Percentiles rank a stretch among this genome's conserved stretches.
These are phyloP conservation scores for Cyclotella baltica DNA, from an alignment of 108 stramenopile species.

Conservation along the genomic window DNA sequence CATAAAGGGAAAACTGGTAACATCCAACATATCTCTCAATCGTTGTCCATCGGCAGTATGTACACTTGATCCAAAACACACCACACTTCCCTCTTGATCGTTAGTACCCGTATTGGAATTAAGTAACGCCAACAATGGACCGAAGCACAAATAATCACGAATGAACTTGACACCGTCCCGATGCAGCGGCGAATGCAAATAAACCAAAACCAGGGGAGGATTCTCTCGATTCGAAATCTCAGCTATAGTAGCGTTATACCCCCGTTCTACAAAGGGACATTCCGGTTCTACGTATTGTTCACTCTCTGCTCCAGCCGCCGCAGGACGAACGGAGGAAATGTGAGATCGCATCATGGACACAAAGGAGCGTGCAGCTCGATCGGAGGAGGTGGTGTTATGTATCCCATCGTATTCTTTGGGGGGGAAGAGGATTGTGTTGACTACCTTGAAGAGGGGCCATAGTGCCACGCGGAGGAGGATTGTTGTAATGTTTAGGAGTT, in stretches of 20 bases:
- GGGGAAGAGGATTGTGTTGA: slow-evolving; percentile 51
- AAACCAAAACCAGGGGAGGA: slow-evolving; percentile 64
- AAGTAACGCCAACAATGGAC: slow-evolving; percentile 53
- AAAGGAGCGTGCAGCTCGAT: slow-evolving; percentile 74
- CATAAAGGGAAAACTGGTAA: slow-evolving; percentile 69
- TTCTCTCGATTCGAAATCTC: slow-evolving; percentile 17
- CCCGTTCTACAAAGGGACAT: slow-evolving; percentile 57
- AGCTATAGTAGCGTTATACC: slow-evolving; percentile 30
- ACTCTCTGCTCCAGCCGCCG: slow-evolving; percentile 1
- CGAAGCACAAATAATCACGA: slow-evolving; percentile 58
- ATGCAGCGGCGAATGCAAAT: slow-evolving; percentile 81
- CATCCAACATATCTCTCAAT: slow-evolving; percentile 64
- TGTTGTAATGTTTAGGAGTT: slow-evolving; percentile 30
- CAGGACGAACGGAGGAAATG: slow-evolving; percentile 38
- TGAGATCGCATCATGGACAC: slow-evolving; percentile 46
- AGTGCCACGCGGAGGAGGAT: slow-evolving; percentile 54
- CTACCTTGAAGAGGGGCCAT: slow-evolving; percentile 56
- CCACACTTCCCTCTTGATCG: slow-evolving; percentile 27
- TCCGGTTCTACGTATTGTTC: slow-evolving; percentile 56
- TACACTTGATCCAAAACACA: slow-evolving; percentile 64
- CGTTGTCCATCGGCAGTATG: slow-evolving; percentile 81
- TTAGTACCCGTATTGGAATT: slow-evolving; percentile 27
- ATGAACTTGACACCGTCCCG: slow-evolving; percentile 49
- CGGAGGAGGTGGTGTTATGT: slow-evolving; percentile 54
- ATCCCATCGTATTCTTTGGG: slow-evolving; percentile 71